phyloP scores from a whole-genome alignment of 2,329 filamentous ascomycete genomes.

The Alternaria gaisen region DNA sequence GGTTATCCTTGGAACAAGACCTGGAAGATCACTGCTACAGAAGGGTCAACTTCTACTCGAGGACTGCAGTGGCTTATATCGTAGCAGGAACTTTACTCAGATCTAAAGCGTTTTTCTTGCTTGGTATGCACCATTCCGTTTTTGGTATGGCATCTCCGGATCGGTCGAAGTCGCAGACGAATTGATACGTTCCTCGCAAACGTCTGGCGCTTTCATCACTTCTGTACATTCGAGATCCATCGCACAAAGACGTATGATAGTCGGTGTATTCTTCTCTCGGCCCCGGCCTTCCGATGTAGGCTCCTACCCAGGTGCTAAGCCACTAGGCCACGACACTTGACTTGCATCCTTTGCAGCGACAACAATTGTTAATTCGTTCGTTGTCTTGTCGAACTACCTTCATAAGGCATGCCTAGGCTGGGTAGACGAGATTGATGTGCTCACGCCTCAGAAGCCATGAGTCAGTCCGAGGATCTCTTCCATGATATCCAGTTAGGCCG shows the following conservation, averaged over 20 bases:
- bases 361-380: background rate
- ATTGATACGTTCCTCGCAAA: fast-evolving
- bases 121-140: background rate
- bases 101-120: background rate
- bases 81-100: background rate
- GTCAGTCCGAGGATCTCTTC: background rate
- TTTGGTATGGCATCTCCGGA: background rate
- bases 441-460: slow-evolving; percentile 4
- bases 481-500: background rate
- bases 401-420: background rate
- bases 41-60: background rate
- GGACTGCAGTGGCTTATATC: background rate
- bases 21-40: fast-evolving
- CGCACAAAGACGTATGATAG: background rate
- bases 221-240: background rate
- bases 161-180: background rate
- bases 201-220: background rate
- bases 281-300: background rate
- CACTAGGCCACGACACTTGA: background rate
- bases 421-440: background rate
- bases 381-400: background rate
- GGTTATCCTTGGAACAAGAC: fast-evolving
- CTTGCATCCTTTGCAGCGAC: background rate
- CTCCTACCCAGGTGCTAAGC: background rate
- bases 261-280: background rate